These are phyloP conservation scores for Gossypium turneri DNA, from an alignment of 345 rosid species.

Conservation along the genomic window DNA sequence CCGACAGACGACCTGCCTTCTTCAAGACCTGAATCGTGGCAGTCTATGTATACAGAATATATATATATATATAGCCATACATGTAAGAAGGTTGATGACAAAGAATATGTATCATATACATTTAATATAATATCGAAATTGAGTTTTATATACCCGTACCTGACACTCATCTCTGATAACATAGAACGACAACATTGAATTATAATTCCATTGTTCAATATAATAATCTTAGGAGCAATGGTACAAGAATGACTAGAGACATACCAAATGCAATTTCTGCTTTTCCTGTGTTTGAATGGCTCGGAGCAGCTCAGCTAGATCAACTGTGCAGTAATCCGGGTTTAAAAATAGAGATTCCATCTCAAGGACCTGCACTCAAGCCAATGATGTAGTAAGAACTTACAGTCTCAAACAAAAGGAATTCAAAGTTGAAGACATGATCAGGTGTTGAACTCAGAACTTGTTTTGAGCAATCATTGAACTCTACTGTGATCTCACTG, in stretches of 20 bases:
- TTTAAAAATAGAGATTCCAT: too few relatives aligned
- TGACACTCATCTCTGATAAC: neutral
- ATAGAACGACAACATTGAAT: neutral
- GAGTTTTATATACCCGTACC: neutral
- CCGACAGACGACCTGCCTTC: slow-evolving; percentile 84
- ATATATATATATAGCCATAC: neutral
- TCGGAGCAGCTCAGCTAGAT: too few relatives aligned
- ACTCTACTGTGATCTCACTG: slow-evolving; percentile 65
- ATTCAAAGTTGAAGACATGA: neutral
- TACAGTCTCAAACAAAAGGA: neutral
- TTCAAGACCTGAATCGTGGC: slow-evolving; percentile 81
- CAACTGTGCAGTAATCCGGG: too few relatives aligned
- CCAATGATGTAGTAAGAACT: neutral
- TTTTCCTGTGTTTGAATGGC: too few relatives aligned
- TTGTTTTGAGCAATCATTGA: slow-evolving; percentile 88
- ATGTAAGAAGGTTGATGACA: neutral
- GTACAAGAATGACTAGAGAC: too few relatives aligned
- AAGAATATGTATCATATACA: too few relatives aligned
- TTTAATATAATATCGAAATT: too few relatives aligned
- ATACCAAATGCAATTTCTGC: too few relatives aligned
- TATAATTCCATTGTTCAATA: too few relatives aligned
- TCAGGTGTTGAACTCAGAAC: slow-evolving; percentile 24
- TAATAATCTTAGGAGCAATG: too few relatives aligned
- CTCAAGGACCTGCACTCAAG: too few relatives aligned
- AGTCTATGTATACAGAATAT: slow-evolving; percentile 39